Evolutionary conservation across 2,329 filamentous ascomycete species (phyloP).

Genomic region (Cladophialophora immunda): DNA sequence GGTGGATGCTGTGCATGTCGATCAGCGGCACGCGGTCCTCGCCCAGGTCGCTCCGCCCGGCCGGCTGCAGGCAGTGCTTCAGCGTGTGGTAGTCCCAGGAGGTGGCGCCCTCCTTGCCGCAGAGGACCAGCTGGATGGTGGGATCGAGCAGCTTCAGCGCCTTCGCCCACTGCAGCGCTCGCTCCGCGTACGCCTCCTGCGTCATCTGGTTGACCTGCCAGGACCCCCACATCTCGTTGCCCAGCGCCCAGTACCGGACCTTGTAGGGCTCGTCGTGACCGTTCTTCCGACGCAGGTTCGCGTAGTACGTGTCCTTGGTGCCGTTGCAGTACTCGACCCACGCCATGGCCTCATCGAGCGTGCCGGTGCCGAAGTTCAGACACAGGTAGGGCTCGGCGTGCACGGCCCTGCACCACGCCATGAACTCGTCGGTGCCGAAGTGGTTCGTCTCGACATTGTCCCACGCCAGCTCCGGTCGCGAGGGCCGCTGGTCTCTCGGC

Average conservation of each 20-base stretch:
- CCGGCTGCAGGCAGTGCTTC: slow-evolving; percentile 69
- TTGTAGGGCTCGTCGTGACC: slow-evolving; percentile 80
- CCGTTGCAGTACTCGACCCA: slow-evolving; percentile 92
- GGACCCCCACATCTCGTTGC: slow-evolving; percentile 73
- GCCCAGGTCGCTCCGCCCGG: slow-evolving; percentile 53
- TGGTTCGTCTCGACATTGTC: slow-evolving; percentile 74
- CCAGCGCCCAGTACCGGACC: slow-evolving; percentile 85
- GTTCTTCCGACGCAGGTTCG: slow-evolving; percentile 78
- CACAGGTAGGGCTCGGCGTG: slow-evolving; percentile 81
- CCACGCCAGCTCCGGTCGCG: slow-evolving; percentile 80
- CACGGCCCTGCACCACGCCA: slow-evolving; percentile 78
- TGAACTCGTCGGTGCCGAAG: slow-evolving; percentile 87
- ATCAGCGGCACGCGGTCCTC: slow-evolving; percentile 58
- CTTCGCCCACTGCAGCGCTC: slow-evolving; percentile 50
- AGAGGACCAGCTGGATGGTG: slow-evolving; percentile 73
- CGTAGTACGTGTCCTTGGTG: slow-evolving; percentile 78
- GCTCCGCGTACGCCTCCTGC: slow-evolving; percentile 66
- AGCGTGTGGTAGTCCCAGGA: slow-evolving; percentile 79
- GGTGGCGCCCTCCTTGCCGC: slow-evolving; percentile 73
- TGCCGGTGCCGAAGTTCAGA: slow-evolving; percentile 83
- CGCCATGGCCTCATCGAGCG: slow-evolving; percentile 51
- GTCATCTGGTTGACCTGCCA: slow-evolving; percentile 68
- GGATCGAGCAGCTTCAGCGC: slow-evolving; percentile 65
- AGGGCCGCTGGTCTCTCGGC: slow-evolving; percentile 72
- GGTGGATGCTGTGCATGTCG: slow-evolving; percentile 83